Evolutionary conservation across 1,284 basidiomycete species (phyloP).

Genomic region (Binderoboletus segoi): DNA sequence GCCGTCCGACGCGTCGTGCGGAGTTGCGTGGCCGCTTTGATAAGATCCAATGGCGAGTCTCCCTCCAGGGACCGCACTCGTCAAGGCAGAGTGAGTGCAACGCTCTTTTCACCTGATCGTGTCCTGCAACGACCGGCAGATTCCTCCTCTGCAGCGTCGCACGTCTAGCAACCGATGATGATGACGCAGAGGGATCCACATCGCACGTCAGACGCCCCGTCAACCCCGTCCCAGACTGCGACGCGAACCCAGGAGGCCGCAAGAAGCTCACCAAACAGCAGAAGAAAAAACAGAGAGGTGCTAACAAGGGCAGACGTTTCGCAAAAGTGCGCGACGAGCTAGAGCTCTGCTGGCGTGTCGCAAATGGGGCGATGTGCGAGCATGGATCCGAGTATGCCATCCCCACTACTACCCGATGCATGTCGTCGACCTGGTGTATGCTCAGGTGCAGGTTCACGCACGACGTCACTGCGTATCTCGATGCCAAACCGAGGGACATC

Average conservation of each 20-base stretch:
- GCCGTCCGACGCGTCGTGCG: too few species aligned
- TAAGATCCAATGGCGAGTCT: constrained; percentile 14
- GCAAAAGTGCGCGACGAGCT: constrained; percentile 72
- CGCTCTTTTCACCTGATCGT: not conserved
- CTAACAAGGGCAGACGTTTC: constrained; percentile 79
- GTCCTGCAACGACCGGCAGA: constrained; percentile 40
- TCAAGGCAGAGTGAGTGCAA: constrained; percentile 71
- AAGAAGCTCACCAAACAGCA: constrained; percentile 58
- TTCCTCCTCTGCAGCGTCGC: constrained; percentile 53
- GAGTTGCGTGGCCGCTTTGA: constrained; percentile 26
- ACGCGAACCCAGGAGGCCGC: constrained; percentile 38
- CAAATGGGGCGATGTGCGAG: constrained; percentile 65
- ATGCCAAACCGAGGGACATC: constrained; percentile 76
- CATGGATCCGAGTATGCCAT: constrained; percentile 59
- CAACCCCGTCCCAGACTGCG: constrained; percentile 27
- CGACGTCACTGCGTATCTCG: constrained; percentile 76
- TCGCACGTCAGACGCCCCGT: constrained; percentile 28
- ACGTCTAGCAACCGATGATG: constrained; percentile 63
- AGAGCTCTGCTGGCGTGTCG: constrained; percentile 75
- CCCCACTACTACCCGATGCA: not conserved
- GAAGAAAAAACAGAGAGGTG: constrained; percentile 73
- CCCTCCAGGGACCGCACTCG: constrained; percentile 70
- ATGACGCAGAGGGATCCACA: constrained; percentile 71
- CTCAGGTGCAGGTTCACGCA: constrained; percentile 82
- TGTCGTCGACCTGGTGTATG: not conserved